These are phyloP conservation scores for Suhomyces bokatorum DNA, from an alignment of 1,139 yeast genomes.

Conservation along the genomic window DNA sequence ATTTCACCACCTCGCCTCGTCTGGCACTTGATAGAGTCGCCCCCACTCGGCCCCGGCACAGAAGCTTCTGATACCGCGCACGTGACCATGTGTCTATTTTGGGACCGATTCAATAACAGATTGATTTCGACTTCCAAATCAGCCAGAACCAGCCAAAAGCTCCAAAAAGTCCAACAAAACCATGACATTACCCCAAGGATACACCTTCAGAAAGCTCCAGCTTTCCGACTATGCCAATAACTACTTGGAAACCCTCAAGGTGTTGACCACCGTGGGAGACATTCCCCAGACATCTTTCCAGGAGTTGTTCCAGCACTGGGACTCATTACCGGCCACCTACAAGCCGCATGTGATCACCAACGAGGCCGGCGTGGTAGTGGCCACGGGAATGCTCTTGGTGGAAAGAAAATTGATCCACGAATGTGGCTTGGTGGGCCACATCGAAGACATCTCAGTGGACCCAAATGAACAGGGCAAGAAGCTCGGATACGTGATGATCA, in stretches of 20 bases:
- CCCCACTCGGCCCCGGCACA: neutral
- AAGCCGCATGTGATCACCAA: constrained; percentile 63
- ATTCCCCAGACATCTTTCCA: constrained; percentile 45
- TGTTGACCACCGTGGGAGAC: constrained; percentile 66
- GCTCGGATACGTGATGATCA: constrained; percentile 70
- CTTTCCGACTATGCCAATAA: constrained; percentile 48
- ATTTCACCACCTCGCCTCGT: neutral
- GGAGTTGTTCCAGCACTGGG: constrained; percentile 51
- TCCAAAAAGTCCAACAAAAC: neutral
- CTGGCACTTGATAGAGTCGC: neutral
- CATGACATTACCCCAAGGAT: constrained; percentile 50
- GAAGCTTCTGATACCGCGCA: neutral
- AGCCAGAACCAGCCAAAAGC: neutral
- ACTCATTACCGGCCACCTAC: constrained; percentile 44
- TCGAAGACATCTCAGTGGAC: constrained; percentile 90
- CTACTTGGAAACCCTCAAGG: constrained; percentile 51
- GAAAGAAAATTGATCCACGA: constrained; percentile 71
- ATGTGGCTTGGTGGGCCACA: constrained; percentile 87
- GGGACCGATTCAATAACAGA: constrained; percentile 2
- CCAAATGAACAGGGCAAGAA: constrained; percentile 77
- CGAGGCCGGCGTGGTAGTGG: constrained; percentile 44
- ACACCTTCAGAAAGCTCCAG: constrained; percentile 50
- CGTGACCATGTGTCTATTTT: constrained; percentile 6
- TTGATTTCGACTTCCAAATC: neutral
- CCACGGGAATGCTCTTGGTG: constrained; percentile 50